phyloP scores from a whole-genome alignment of 768 basidiomycete species.

The Russula virescens region DNA sequence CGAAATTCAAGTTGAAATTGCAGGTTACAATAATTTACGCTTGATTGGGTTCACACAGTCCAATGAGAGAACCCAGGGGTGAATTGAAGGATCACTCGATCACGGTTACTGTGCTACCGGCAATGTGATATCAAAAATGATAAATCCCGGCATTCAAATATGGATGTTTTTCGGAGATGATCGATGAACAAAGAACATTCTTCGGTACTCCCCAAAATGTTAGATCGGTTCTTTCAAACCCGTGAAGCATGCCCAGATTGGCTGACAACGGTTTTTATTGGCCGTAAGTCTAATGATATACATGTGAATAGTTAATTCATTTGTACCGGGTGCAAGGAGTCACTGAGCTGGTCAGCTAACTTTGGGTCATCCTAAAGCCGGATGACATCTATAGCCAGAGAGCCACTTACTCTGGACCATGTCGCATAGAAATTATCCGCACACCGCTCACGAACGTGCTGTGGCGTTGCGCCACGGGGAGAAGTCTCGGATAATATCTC shows the following conservation, averaged over 20 bases:
- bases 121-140: no score
- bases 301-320: not conserved
- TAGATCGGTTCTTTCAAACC: not conserved
- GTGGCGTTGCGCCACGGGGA: not conserved
- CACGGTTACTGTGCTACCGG: no score
- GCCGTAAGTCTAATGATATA: not conserved
- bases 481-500: constrained; percentile 3
- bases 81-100: no score
- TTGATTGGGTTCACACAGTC: no score
- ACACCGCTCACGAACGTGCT: not conserved
- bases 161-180: not conserved
- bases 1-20: no score
- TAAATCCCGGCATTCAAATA: not conserved
- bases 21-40: no score
- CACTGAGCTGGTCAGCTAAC: no score
- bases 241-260: not conserved
- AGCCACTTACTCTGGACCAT: not conserved
- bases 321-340: no score
- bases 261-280: not conserved
- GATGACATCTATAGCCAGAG: not conserved
- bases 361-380: not conserved
- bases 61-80: no score
- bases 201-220: not conserved
- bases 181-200: not conserved
- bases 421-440: not conserved